These are phyloP conservation scores for Crithidia thermophila DNA, from an alignment of 208 protist species.

Conservation along the genomic window DNA sequence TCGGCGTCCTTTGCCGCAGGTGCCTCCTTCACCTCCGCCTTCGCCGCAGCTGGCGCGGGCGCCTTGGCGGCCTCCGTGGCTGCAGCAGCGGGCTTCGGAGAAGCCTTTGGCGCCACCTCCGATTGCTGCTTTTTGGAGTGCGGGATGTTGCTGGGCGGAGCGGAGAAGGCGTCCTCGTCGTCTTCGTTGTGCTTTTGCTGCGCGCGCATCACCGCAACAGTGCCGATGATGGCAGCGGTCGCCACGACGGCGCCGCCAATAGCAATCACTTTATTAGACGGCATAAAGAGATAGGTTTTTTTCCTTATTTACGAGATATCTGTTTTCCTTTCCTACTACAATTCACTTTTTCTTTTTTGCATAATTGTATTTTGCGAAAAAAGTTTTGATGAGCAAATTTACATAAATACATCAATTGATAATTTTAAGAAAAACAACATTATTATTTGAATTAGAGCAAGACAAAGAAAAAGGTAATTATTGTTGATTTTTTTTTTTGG, in stretches of 20 bases:
- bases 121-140: constrained; percentile 22
- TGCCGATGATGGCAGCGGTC: constrained; percentile 24
- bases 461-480: neutral
- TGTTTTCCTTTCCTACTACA: too few species aligned
- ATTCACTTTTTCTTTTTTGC: neutral
- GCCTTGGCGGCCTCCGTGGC: neutral
- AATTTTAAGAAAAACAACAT: too few species aligned
- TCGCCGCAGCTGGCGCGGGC: neutral
- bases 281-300: constrained; percentile 3
- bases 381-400: too few species aligned
- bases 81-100: neutral
- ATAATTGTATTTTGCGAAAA: too few species aligned
- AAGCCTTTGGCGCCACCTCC: neutral
- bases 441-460: too few species aligned
- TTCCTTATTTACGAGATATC: too few species aligned
- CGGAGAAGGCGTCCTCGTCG: constrained; percentile 34
- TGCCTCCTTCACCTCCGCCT: neutral
- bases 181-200: constrained; percentile 22
- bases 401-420: too few species aligned
- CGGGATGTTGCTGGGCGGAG: constrained; percentile 4
- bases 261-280: constrained; percentile 25
- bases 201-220: constrained; percentile 13
- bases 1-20: constrained; percentile 8
- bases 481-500: too few species aligned
- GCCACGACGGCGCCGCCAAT: constrained; percentile 24